Percentiles rank a stretch among this genome's conserved stretches.
These are phyloP conservation scores for Westerdykella sp. DNA, from an alignment of 2,329 filamentous ascomycete genomes.

Conservation along the genomic window DNA sequence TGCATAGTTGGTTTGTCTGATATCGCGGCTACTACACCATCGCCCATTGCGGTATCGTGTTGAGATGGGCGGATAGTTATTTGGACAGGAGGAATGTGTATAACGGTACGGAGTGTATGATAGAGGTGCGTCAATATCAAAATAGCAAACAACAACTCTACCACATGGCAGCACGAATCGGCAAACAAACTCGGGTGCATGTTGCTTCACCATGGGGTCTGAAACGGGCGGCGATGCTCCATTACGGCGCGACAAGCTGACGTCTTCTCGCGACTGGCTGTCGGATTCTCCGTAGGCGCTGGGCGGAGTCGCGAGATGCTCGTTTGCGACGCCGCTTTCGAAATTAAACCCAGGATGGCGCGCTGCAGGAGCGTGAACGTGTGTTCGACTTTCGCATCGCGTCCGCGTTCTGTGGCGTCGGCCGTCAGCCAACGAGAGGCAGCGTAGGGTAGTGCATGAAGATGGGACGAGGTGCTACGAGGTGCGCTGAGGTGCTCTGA, in stretches of 20 bases:
- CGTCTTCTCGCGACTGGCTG: neutral
- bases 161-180: conserved; percentile 4
- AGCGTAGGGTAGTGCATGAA: conserved; percentile 14
- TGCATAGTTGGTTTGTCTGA: neutral
- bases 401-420: conserved; percentile 17
- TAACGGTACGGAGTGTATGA: neutral
- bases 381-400: conserved; percentile 19
- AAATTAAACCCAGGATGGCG: conserved; percentile 1
- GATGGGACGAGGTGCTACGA: conserved; percentile 5
- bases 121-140: too few relatives aligned
- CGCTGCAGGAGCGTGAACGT: conserved; percentile 9
- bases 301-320: too few relatives aligned
- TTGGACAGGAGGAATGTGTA: neutral
- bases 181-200: conserved; percentile 17
- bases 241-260: conserved; percentile 3
- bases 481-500: neutral
- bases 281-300: neutral
- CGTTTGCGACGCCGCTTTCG: too few relatives aligned
- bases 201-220: conserved; percentile 22
- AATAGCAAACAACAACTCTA: neutral
- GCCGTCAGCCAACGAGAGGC: conserved; percentile 6
- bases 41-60: neutral
- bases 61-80: neutral
- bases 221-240: conserved; percentile 13
- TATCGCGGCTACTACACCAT: too few relatives aligned